phyloP scores from a whole-genome alignment of 139 green algal species.

The Nannochloris sp. region DNA sequence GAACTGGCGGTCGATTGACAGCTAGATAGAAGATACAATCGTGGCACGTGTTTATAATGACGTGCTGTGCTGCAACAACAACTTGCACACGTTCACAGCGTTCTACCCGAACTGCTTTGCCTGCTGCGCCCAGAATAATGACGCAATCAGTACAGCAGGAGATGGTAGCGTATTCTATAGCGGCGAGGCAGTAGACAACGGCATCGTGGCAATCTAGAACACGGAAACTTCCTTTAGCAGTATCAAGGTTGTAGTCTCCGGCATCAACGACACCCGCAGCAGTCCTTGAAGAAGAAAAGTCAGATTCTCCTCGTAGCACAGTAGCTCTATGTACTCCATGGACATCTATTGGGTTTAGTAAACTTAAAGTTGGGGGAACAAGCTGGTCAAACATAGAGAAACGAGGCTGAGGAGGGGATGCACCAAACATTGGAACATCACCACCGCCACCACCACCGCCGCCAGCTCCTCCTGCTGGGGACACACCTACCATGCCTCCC shows the following conservation, averaged over 20 bases:
- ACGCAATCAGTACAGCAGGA: slow-evolving; percentile 77
- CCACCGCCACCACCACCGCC: neutral
- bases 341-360: slow-evolving; percentile 27
- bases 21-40: slow-evolving; percentile 78
- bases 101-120: slow-evolving; percentile 61
- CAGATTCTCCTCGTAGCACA: slow-evolving; percentile 68
- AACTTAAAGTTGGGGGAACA: neutral
- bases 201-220: slow-evolving; percentile 80
- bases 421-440: no score
- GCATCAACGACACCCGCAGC: slow-evolving; percentile 5
- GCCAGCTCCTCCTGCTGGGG: neutral
- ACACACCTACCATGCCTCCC: no score
- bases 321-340: slow-evolving; percentile 61
- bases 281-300: slow-evolving; percentile 45
- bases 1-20: slow-evolving; percentile 49
- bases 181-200: slow-evolving; percentile 76
- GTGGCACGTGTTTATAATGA: slow-evolving; percentile 66
- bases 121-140: slow-evolving; percentile 62
- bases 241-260: no score
- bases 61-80: slow-evolving; percentile 38
- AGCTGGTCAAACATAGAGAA: slow-evolving; percentile 20
- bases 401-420: neutral
- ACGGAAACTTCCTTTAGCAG: slow-evolving; percentile 24
- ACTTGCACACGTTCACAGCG: slow-evolving; percentile 70
- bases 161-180: slow-evolving; percentile 62